Evolutionary conservation across 257 asterid genomes (phyloP), one percentile per base, ranked within the genome.

Genomic region (Solanum etuberosum): DNA sequence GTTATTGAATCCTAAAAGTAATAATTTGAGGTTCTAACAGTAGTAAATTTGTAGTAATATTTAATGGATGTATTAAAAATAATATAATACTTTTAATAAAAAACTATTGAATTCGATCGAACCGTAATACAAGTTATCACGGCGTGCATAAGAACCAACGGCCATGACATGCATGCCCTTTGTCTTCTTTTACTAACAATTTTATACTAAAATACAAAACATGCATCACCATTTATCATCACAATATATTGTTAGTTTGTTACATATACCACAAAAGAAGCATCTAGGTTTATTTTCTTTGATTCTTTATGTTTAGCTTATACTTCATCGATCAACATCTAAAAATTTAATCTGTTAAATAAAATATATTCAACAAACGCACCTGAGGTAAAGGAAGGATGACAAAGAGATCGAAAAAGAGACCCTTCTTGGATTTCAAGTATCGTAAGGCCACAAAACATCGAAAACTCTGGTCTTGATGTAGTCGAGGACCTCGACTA

Each of bases 371-470:
- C 42, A 31, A 70, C 3, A 32, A 70, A 70, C 77, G 77, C 77
- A 70, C 99, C 96, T 97, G 99, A 14, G 99, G 99, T 88, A 97
- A 68, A 5, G 99, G 99, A 78, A 97, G 96, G 88, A 97, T 92
- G 91, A 97, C 96, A 29, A 97, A 97, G 87, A 95, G 93, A 91
- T 97, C 99, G 29, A 97, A 91, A 8, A 93, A 81, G 93, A 94
- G 94, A 35, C 98, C 98, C 88, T 87, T 93, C 70, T 89, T 92
- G 1, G 91, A 93, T 89, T 89, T 94, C 7, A 94, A 86, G 83
- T 93, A 93, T 3, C 88, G 88, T 27, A 91, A 81, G 34, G 96
- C 94, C 70, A 91, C 91, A 3, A 89, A 78, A 13, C 86, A 84
- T 7, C 86, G 84, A 29, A 88, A 71, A 67, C 77, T 87, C 3